Base-by-base conservation (phyloP, 2,329 filamentous ascomycete species). In the Diaporthe sp. region DNA sequence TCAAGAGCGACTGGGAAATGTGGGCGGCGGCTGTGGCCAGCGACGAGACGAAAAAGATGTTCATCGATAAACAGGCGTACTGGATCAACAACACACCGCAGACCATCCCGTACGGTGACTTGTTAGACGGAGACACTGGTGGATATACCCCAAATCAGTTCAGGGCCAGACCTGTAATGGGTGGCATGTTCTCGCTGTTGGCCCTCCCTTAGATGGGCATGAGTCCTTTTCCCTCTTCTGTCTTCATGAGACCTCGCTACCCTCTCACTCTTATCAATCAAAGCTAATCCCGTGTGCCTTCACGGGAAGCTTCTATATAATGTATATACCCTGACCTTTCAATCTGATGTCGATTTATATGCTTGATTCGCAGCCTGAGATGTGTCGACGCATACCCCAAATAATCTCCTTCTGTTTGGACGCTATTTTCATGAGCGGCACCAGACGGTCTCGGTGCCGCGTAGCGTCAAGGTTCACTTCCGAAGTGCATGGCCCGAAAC, bases 1-100 rank as follows among this genome's bases (percentile, higher is more conserved):
- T 94, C 77, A 98, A 98, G 85, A 92, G 91, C 0, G 95, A 98
- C 85, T 98, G 95, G 95, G 92, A 96, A 81, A 92, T 97, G 82
- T 96, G 95, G 85, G 91, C 91, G 7, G 95, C 95, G n/a, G 93
- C 95, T 13, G 92, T 96, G 15, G 90, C 94, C 0, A 88, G 88
- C 57, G 83, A 87, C 72, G 83, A 87, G 42, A 93, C 93, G 1
- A 88, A 91, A 73, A 84, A 87, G 15, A 87, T 92, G 81, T 94
- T 98, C 79, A 87, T 96, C 70, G 86, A 90, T 67, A 89, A 90
- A 49, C 89, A 96, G 59, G 93, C 93, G 2, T 86, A 84, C 74
- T 98, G 94, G 94, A 88, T 97, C 80, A 93, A 93, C 79, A 69
- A 59, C 28, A 77, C 76, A 53, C 25, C 59, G 17, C 90, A 92